Percentiles rank a stretch among this genome's conserved stretches.
Conservation (phyloP, 2,329 filamentous ascomycete species). For the Aspergillus viridinutans region DNA sequence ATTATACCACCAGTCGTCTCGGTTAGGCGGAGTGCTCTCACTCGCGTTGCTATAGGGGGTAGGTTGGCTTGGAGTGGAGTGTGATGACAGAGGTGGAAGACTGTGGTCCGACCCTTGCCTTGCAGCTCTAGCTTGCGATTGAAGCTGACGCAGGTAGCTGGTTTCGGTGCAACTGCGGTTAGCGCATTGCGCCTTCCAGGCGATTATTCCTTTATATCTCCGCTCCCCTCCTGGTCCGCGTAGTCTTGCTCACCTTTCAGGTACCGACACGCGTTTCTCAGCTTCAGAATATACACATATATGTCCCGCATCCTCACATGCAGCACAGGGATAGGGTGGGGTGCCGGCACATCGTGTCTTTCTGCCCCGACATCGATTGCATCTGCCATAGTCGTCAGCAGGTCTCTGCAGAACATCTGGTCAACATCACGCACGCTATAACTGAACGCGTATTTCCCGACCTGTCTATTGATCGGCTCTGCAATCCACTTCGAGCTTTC, state of each 20-base stretch:
- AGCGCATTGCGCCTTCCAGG: not conserved
- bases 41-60: conserved; percentile 13
- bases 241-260: conserved; percentile 26
- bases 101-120: conserved; percentile 12
- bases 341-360: conserved; percentile 35
- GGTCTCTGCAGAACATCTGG: not conserved
- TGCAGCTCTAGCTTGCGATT: conserved; percentile 23
- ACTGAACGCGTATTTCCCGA: conserved; percentile 20
- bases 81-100: not conserved
- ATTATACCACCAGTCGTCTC: conserved; percentile 40
- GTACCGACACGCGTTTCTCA: conserved; percentile 33
- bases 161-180: not conserved
- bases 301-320: conserved; percentile 29
- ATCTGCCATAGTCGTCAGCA: conserved; percentile 16
- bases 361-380: conserved; percentile 34
- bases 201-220: not conserved
- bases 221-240: not conserved
- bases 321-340: conserved; percentile 32
- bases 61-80: conserved; percentile 12
- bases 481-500: conserved; percentile 5
- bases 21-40: conserved; percentile 21
- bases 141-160: conserved; percentile 32
- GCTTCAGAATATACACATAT: conserved; percentile 35
- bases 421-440: conserved; percentile 22
- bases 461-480: conserved; percentile 17